Base-by-base conservation (phyloP, 2,329 filamentous ascomycete genomes). In the Aotearoamyces nothofagi region DNA sequence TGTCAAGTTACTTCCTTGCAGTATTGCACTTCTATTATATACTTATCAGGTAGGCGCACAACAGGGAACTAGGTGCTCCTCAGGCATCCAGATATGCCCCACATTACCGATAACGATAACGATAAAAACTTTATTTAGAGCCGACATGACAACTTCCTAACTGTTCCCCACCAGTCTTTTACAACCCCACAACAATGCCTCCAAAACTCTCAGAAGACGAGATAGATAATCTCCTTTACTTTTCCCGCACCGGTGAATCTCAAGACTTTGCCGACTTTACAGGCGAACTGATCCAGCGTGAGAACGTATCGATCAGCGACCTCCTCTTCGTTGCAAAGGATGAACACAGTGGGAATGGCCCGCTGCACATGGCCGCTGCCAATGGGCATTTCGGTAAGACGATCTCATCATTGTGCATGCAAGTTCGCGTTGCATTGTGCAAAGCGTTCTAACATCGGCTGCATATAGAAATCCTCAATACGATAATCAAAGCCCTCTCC, bases 141-240 rank as follows among this genome's bases (percentile, higher is more conserved):
- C n/a, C n/a, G n/a, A n/a, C n/a, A n/a, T n/a, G n/a, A n/a, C n/a
- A n/a, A n/a, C n/a, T n/a, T n/a, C n/a, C n/a, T n/a, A n/a, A n/a
- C n/a, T n/a, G n/a, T n/a, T n/a, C n/a, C n/a, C n/a, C n/a, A n/a
- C n/a, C n/a, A n/a, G n/a, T n/a, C n/a, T n/a, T n/a, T n/a, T n/a
- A n/a, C n/a, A n/a, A n/a, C n/a, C n/a, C n/a, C n/a, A n/a, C n/a
- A n/a, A n/a, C n/a, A n/a, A 40, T 49, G 45, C 30, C 50, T 31
- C 33, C 36, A 13, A 42, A 60, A 35, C 58, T 87, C 27, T 68
- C 69, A 27, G 74, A 79, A 49, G 86, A 93, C 30, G 71, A 84
- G 52, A 77, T 92, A 45, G 86, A 94, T 51, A 87, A 96, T 55
- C 67, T 96, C 39, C 69, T 96, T 41, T 94, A 93, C 58, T 73